These are phyloP conservation scores for Microcos paniculata DNA, from an alignment of 345 rosid species.

Conservation along the genomic window DNA sequence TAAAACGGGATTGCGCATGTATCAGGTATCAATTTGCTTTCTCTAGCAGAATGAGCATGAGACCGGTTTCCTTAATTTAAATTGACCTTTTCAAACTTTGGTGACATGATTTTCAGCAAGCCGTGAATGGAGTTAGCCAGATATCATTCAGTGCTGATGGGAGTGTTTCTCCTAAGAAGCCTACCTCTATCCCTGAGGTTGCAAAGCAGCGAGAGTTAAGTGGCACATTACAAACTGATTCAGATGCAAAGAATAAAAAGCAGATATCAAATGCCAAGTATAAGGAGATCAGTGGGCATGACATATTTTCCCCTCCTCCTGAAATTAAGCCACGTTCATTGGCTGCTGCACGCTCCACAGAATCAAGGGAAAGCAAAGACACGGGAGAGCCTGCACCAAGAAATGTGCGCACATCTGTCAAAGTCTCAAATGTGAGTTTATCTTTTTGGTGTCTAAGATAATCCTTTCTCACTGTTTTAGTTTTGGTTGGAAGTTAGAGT, in stretches of 20 bases:
- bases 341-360: slow-evolving; percentile 47
- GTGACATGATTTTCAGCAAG: slow-evolving; percentile 45
- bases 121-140: slow-evolving; percentile 73
- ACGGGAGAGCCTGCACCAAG: slow-evolving; percentile 70
- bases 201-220: slow-evolving; percentile 87
- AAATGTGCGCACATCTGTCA: slow-evolving; percentile 66
- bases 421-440: slow-evolving; percentile 68
- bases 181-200: slow-evolving; percentile 65
- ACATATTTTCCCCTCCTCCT: slow-evolving; percentile 73
- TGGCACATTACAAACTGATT: slow-evolving; percentile 61
- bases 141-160: slow-evolving; percentile 78
- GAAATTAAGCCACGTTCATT: slow-evolving; percentile 71
- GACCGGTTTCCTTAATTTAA: background rate
- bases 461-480: background rate
- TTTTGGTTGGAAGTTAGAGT: background rate
- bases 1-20: slow-evolving; percentile 59
- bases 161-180: slow-evolving; percentile 71
- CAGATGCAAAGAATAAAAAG: slow-evolving; percentile 59
- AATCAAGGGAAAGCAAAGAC: slow-evolving; percentile 58
- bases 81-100: slow-evolving; percentile 7
- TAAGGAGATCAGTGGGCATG: slow-evolving; percentile 87
- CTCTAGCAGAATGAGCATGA: background rate
- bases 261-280: slow-evolving; percentile 75
- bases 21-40: slow-evolving; percentile 51
- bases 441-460: background rate